phyloP scores from a whole-genome alignment of 495 filamentous ascomycete species.

The Penicillium odoratum region DNA sequence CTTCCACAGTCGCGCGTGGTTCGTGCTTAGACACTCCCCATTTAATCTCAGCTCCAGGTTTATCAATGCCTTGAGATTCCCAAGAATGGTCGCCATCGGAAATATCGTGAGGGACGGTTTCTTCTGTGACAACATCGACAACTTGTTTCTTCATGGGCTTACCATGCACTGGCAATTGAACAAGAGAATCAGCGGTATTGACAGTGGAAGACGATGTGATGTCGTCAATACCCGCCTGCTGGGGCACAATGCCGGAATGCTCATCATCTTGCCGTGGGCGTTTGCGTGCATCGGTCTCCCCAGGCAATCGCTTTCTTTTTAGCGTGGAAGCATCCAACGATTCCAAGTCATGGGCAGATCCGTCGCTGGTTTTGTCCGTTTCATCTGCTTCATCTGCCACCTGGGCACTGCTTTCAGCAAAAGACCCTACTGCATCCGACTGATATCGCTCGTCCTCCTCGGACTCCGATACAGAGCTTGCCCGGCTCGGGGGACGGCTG shows the following conservation, averaged over 20 bases:
- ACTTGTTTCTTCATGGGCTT: slow-evolving; percentile 1
- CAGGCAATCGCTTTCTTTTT: slow-evolving; percentile 69
- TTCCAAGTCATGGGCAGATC: slow-evolving; percentile 12
- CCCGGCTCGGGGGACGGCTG: slow-evolving; percentile 75
- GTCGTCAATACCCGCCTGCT: slow-evolving; percentile 11
- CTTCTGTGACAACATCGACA: background rate
- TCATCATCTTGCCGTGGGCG: slow-evolving; percentile 76
- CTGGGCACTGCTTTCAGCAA: slow-evolving; percentile 10
- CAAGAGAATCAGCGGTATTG: slow-evolving; percentile 2
- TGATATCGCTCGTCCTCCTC: slow-evolving; percentile 61
- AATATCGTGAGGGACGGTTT: slow-evolving; percentile 21
- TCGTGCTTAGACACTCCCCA: slow-evolving; percentile 62
- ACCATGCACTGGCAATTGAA: slow-evolving; percentile 7
- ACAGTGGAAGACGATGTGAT: slow-evolving; percentile 1
- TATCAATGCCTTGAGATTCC: slow-evolving; percentile 20
- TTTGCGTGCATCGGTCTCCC: slow-evolving; percentile 63
- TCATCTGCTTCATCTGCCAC: slow-evolving; percentile 2
- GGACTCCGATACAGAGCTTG: slow-evolving; percentile 65
- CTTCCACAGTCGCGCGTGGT: slow-evolving; percentile 65
- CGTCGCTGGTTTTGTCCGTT: background rate
- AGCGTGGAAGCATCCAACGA: slow-evolving; percentile 49
- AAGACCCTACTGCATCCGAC: slow-evolving; percentile 26
- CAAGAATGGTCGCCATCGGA: slow-evolving; percentile 26
- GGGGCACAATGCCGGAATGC: slow-evolving; percentile 58
- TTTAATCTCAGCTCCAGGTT: slow-evolving; percentile 49